Evolutionary conservation across 2,329 filamentous ascomycete genomes (phyloP), one percentile per base, ranked within the genome.

Genomic region (Pestalotiopsis sp.): DNA sequence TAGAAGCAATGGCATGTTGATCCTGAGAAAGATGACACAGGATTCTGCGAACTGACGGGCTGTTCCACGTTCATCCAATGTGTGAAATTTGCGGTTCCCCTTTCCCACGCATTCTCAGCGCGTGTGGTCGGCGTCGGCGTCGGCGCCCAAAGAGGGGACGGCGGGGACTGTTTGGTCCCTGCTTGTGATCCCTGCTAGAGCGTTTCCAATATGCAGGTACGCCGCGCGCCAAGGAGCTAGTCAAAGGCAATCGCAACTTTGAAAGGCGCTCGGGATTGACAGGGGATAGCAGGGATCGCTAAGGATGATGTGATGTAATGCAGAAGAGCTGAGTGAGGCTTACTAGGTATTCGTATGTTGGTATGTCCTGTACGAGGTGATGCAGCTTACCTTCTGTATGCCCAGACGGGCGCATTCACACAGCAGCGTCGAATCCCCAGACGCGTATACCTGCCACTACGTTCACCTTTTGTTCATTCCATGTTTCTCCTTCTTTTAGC

Each of bases 131-230:
- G 45, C 9, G 45, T 52, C 45, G 45, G 45, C 17, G 45, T n/a
- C 45, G 45, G 45, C 45, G 45, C 45, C 45, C 45, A 52, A 52
- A 52, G 45, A 52, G 45, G 45, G 45, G 45, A 52, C 45, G 20
- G 45, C 45, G 45, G 45, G 31, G 41, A 49, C 41, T 49, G 41
- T n/a, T 52, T 52, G 45, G 45, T 40, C 61, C 61, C 38, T 64
- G 61, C 38, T 52, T 40, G 61, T 13, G 14, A 64, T 14, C 61
- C 61, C 61, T 64, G 61, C 61, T 64, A 64, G 61, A 31, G 61
- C 61, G 61, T 64, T 64, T 64, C 61, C 20, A 12, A 64, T 64
- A 64, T 64, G 61, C 61, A 64, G 61, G 61, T 64, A 64, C 61
- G 40, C 36, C 36, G 25, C 59, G 59, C 31, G 31, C 59, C 59